Base-by-base conservation (phyloP, 495 filamentous ascomycete species). In the Podospora pseudocomata region DNA sequence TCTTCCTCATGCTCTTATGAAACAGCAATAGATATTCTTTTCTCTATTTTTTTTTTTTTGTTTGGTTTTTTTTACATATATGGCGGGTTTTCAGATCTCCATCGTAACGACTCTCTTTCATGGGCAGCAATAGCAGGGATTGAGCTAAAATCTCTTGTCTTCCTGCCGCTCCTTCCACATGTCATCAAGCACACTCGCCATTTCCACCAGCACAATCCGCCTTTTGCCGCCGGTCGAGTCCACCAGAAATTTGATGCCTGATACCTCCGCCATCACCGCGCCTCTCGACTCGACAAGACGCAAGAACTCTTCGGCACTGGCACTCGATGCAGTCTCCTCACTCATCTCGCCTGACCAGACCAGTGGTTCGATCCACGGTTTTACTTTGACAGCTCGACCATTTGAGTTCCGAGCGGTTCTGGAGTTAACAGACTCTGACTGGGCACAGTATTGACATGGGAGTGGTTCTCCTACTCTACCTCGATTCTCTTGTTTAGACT, bases 311-410 rank as follows among this genome's bases (percentile, higher is more conserved):
- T 32, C 16, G 2, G 23, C 16, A 1, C 3, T 16, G 13, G 44
- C 27, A 2, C 16, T 7, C 44, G 20, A n/a, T 5, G 60, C 66
- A 2, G 19, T 34, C 4, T 20, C 66, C 18, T 7, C 60, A 32
- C 32, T 60, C 15, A 57, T 19, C 3, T 32, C 27, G 9, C 11
- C 57, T 16, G 27, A 18, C 66, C 49, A 68, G 16, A 63, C 58
- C 26, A 68, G 60, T 28, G 60, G 44, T 27, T 64, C 64, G n/a
- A 68, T 26, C 66, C 66, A 68, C 49, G 60, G 60, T 23, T 57
- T 58, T 0, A 5, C 15, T 16, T 49, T 3, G 13, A 13, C 15
- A 13, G 9, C 39, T 6, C 39, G 39, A 27, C 16, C 26, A 2
- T 58, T 19, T 23, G 9, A n/a, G 16, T 20, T 53, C 1, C 65